These are phyloP conservation scores for Diversispora epigaea DNA, from an alignment of 192 early-diverging fungal genomes.

Conservation along the genomic window DNA sequence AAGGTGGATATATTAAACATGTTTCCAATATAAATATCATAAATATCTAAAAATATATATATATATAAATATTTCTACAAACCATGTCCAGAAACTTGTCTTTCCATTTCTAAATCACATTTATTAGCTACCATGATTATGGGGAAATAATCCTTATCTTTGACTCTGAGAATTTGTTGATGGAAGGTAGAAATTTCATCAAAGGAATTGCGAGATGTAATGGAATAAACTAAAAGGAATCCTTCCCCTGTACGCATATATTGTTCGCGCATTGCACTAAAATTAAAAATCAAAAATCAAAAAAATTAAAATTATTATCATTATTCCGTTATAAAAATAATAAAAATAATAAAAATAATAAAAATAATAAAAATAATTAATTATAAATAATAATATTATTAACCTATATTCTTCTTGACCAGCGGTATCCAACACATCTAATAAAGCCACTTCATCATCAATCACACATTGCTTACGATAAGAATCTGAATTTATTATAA, in stretches of 20 bases:
- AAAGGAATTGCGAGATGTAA: constrained; percentile 88
- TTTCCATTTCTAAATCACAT: constrained; percentile 78
- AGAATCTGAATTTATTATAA: constrained; percentile 61
- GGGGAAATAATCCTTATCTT: constrained; percentile 88
- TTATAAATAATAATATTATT: neutral
- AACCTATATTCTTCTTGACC: constrained; percentile 95
- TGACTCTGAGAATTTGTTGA: constrained; percentile 94
- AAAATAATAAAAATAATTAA: no score
- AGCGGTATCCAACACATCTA: constrained; percentile 94
- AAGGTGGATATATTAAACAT: no score
- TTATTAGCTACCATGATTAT: constrained; percentile 94
- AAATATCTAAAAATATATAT: no score
- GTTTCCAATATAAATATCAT: no score
- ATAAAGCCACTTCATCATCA: constrained; percentile 80
- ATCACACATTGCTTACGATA: constrained; percentile 95
- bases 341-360: no score
- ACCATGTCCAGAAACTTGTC: constrained; percentile 76
- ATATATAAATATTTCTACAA: neutral
- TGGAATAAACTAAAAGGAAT: constrained; percentile 90
- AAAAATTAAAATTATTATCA: neutral
- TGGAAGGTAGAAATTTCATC: constrained; percentile 88
- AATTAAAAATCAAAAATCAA: constrained; percentile 16
- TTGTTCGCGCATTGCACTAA: constrained; percentile 87
- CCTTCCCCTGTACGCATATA: constrained; percentile 97
- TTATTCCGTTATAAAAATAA: no score